Base-by-base conservation (phyloP, 2,329 filamentous ascomycete species). In the Phaeoacremonium minimum region DNA sequence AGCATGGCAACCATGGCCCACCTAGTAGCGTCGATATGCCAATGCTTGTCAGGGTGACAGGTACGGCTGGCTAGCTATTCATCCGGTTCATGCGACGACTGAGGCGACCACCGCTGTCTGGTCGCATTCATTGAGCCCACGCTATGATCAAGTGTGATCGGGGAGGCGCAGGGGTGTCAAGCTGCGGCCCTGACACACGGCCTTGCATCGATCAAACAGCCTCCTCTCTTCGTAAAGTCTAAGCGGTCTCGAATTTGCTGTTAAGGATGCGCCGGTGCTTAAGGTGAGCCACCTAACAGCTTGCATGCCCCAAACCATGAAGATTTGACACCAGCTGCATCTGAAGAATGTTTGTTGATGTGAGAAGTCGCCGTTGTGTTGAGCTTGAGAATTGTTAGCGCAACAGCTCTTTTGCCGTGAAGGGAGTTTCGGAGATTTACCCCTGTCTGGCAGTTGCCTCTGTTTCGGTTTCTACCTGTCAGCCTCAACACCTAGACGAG, bases 61-160 rank as follows among this genome's bases (percentile, higher is more conserved):
- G 14, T 32, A 30, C 28, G 33, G 41, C 38, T 35, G 30, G 35
- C 31, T 26, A 44, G 40, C 34, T 30, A 33, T 26, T 26, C 22
- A 26, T 26, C 22, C 22, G 22, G 22, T 26, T 26, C n/a, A 26
- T 26, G 22, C 22, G n/a, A 26, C n/a, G 9, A n/a, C 22, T n/a
- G n/a, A n/a, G n/a, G n/a, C n/a, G n/a, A n/a, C n/a, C n/a, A n/a
- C n/a, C n/a, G n/a, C n/a, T n/a, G n/a, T n/a, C n/a, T n/a, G n/a
- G n/a, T n/a, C n/a, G 22, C n/a, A 9, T 26, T 9, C 9, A 26
- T 9, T 26, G 9, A n/a, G 9, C 22, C n/a, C n/a, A 9, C n/a
- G 22, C 22, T 9, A n/a, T 26, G 9, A n/a, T 26, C 22, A 26
- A n/a, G 22, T 9, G 22, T 26, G 22, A n/a, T 26, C 22, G 22